These are phyloP conservation scores for Spergularia bocconei DNA, from an alignment of 148 eudicot species.

Conservation along the genomic window DNA sequence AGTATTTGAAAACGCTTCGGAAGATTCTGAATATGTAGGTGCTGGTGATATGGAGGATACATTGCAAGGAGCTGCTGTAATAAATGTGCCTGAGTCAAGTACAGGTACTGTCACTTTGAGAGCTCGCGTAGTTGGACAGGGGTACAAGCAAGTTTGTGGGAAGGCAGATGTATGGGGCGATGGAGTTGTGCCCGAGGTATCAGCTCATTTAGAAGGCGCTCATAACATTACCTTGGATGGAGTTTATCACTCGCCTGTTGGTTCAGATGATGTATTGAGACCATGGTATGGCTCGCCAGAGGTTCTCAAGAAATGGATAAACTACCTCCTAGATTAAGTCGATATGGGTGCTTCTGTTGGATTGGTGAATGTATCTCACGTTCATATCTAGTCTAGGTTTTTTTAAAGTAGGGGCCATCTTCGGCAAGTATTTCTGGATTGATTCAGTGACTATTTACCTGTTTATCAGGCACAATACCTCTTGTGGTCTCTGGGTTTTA, in stretches of 20 bases:
- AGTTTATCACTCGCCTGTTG: constrained; percentile 93
- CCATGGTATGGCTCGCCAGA: constrained; percentile 71
- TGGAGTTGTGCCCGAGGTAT: constrained; percentile 91
- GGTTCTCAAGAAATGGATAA: constrained; percentile 71
- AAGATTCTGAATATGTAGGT: constrained; percentile 21
- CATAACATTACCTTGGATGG: constrained; percentile 78
- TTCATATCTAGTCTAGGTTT: neutral
- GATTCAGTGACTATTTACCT: neutral
- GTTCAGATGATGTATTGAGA: constrained; percentile 42
- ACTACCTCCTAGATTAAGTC: constrained; percentile 56
- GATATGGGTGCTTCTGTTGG: neutral
- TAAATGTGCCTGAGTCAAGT: constrained; percentile 32
- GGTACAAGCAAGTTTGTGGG: constrained; percentile 98
- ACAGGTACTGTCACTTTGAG: constrained; percentile 48
- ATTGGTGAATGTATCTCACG: neutral
- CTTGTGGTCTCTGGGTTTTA: neutral
- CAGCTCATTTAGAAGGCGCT: constrained; percentile 93
- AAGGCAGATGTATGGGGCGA: constrained; percentile 97
- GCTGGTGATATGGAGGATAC: constrained; percentile 29
- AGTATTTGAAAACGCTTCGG: constrained; percentile 37
- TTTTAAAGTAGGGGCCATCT: neutral
- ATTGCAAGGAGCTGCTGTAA: constrained; percentile 31
- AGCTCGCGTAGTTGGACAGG: constrained; percentile 85
- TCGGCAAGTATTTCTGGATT: constrained; percentile 7
- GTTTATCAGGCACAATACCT: neutral